Percentiles rank a stretch among this genome's conserved stretches.
Conservation (phyloP, 768 basidiomycete genomes). For the Boletus rubroflammeus region DNA sequence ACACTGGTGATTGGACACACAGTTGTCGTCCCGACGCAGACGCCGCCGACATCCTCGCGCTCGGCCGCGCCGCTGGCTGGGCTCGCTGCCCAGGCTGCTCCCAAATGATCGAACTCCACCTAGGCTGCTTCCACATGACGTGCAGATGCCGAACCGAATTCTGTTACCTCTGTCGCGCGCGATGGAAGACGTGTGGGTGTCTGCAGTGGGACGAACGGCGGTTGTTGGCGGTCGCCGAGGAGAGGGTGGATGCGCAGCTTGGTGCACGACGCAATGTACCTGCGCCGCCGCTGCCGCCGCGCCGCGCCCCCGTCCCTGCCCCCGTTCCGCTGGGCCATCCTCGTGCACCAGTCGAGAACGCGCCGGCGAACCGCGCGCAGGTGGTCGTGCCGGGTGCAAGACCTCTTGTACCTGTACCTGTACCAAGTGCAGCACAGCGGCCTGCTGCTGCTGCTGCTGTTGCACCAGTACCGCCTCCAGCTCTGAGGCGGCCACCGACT, state of each 20-base stretch:
- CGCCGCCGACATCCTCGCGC: slow-evolving; percentile 25
- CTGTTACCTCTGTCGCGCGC: slow-evolving; percentile 46
- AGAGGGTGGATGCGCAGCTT: slow-evolving; percentile 40
- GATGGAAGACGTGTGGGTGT: slow-evolving; percentile 65
- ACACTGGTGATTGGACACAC: slow-evolving; percentile 26
- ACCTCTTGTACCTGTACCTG: background rate
- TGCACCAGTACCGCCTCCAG: background rate
- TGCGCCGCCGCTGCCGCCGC: slow-evolving; percentile 2
- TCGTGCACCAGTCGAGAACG: background rate
- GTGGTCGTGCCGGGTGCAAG: background rate
- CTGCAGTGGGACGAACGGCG: slow-evolving; percentile 61
- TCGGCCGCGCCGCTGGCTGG: slow-evolving; percentile 31
- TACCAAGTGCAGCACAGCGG: background rate
- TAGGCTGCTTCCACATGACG: slow-evolving; percentile 41
- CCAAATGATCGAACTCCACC: slow-evolving; percentile 36
- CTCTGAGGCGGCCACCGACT: background rate
- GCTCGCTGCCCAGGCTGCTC: slow-evolving; percentile 39
- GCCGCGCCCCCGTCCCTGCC: background rate
- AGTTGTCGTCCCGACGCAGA: slow-evolving; percentile 24
- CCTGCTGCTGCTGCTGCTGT: background rate
- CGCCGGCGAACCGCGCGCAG: background rate
- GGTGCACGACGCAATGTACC: slow-evolving; percentile 32
- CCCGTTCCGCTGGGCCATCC: background rate
- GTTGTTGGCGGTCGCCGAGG: slow-evolving; percentile 39
- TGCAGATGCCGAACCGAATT: slow-evolving; percentile 39